These are phyloP conservation scores for Helicostylum pulchrum DNA, from an alignment of 192 early-diverging fungal genomes.

Conservation along the genomic window DNA sequence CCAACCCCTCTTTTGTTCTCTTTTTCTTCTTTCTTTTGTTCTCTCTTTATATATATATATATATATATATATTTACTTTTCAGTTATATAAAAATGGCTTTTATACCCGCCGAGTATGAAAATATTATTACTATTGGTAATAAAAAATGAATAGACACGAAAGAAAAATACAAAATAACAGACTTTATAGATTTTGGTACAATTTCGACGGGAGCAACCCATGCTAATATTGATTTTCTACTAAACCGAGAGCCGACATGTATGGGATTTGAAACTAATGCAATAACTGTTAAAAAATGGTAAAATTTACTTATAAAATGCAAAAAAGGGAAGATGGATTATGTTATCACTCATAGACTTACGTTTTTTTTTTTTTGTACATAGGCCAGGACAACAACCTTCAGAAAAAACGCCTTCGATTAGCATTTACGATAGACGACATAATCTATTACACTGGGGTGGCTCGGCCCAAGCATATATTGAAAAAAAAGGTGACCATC, in stretches of 20 bases:
- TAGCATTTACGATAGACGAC: not conserved
- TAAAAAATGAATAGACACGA: too few species aligned
- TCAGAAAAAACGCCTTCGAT: not conserved
- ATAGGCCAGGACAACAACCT: not conserved
- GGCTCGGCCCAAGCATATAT: not conserved
- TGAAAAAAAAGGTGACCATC: not conserved
- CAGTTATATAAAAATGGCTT: not conserved
- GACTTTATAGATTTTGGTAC: constrained; percentile 9
- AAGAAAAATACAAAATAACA: not conserved
- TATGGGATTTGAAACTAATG: not conserved
- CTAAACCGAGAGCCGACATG: not conserved
- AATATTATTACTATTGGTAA: constrained; percentile 6
- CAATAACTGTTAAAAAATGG: too few species aligned
- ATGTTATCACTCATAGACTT: not conserved
- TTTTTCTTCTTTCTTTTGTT: not conserved
- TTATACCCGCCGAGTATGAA: not conserved
- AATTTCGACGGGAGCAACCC: constrained; percentile 1
- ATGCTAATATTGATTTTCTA: not conserved
- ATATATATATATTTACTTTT: too few species aligned
- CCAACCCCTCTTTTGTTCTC: not conserved
- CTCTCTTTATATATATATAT: too few species aligned
- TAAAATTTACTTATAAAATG: not conserved
- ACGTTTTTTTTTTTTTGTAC: not conserved
- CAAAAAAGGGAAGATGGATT: not conserved
- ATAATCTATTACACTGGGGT: constrained; percentile 2